Evolutionary conservation across 495 filamentous ascomycete genomes (phyloP), one percentile per base, ranked within the genome.

Genomic region (Neurospora sp.): DNA sequence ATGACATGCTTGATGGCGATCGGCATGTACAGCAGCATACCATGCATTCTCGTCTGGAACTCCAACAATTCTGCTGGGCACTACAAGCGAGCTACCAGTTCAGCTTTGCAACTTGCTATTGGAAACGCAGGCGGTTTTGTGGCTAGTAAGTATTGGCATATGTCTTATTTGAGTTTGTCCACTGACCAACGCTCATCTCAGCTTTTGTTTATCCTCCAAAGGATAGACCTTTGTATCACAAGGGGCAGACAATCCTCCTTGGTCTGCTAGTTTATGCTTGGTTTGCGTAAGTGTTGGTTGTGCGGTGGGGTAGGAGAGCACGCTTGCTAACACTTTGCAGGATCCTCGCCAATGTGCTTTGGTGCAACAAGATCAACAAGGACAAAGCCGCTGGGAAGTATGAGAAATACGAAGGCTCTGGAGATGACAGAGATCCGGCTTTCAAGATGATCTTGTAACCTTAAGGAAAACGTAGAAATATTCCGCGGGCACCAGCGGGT

Each of bases 1-100:
- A 92, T 93, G 75, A 93, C 90, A 4, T 91, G 92, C 77, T 86
- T 96, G 68, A 91, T 90, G 76, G 83, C 85, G 35, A 83, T 80
- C 14, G 93, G 93, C 39, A 90, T 96, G 77, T 96, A 95, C 77
- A 92, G 92, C 10, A 87, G 88, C 46, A 89, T 92, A 12, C 92
- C 92, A 2, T 89, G 91, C 68, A 88, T 92, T 27, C 84, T 96
- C 5, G 91, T 89, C 0, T 96, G 93, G 93, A 80, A 82, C 70
- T 81, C 82, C 10, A 85, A 85, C 70, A 85, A 85, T 71, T 84
- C 82, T 20, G 82, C 83, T 27, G 83, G 83, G 0, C 82, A 84
- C 71, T 84, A 84, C 74, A 84, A 84, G 74, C 75, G 83, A 46
- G 82, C 82, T 2, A 85, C 83, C 1, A 82, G 82, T 0, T 81